Conservation (phyloP, 371 early-diverging fungal species). For the Dinochytrium kinnereticum region DNA sequence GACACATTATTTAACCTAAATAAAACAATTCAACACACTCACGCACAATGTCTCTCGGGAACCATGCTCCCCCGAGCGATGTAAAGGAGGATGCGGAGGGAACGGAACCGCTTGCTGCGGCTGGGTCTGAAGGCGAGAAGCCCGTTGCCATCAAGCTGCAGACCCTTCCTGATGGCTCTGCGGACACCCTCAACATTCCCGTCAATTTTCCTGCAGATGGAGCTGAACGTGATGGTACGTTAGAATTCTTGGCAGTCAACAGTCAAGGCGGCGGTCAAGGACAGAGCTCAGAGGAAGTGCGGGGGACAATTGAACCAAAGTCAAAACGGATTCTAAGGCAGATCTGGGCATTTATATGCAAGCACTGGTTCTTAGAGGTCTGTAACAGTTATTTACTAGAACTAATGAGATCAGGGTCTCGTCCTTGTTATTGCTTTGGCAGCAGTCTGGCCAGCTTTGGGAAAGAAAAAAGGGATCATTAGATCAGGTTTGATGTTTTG, state of each 20-base stretch:
- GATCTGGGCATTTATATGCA: conserved; percentile 19
- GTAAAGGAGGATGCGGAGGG: no score
- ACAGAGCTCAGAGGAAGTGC: no score
- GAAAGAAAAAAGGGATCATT: conserved; percentile 64
- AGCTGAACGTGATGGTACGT: neutral
- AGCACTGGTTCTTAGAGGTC: conserved; percentile 40
- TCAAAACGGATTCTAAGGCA: neutral
- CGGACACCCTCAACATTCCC: no score
- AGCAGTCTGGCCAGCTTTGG: conserved; percentile 67
- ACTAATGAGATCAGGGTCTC: conserved; percentile 53
- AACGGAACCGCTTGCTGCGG: no score
- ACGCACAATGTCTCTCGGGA: no score
- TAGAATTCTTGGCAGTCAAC: neutral
- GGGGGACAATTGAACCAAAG: neutral
- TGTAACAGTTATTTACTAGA: neutral
- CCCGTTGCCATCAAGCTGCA: no score
- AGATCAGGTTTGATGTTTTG: conserved; percentile 36
- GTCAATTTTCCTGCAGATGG: no score
- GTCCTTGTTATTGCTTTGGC: conserved; percentile 68
- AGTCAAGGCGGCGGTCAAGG: neutral
- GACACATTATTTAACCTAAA: no score
- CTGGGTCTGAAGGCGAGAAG: no score
- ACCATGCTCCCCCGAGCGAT: no score
- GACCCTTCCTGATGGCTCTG: no score
- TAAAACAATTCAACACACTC: no score